Base-by-base conservation (phyloP, 2,329 filamentous ascomycete genomes). In the Colletotrichum chlorophyti region DNA sequence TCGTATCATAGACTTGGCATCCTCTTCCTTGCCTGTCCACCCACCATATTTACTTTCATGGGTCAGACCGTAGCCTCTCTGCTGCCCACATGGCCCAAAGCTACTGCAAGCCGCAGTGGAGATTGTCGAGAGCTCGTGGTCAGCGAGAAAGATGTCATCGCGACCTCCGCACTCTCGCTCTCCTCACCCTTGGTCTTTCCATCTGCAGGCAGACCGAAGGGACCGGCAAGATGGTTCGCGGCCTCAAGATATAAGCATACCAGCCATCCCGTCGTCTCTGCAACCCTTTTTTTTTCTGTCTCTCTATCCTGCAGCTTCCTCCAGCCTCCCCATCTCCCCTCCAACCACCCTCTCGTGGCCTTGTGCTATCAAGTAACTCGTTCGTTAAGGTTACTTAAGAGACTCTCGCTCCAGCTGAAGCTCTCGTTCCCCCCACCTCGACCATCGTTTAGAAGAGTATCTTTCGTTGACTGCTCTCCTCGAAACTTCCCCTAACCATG, bases 341-440 rank as follows among this genome's bases (percentile, higher is more conserved):
- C 51, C 61, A 62, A 60, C 54, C 61, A 53, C 47, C 40, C 23
- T 37, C 14, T 53, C 31, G 59, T 49, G 45, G 43, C 23, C 38
- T 26, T 35, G 34, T 35, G 34, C 29, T 37, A 19, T 49, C 35
- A 53, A 57, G 61, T 63, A 51, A 58, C 61, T 63, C 61, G 17
- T 46, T 63, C 61, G 60, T 49, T 62, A 60, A 63, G 61, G 59
- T 63, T 60, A 63, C 54, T 63, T 51, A 53, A 63, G 38, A 45
- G 54, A 52, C 55, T 47, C 51, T 63, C 60, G 60, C 52, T 60
- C 62, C 46, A 50, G 37, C 38, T 15, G 19, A 31, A 49, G 4
- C 42, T 17, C 47, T 60, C 41, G 38, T 27, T 47, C 48, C 29
- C 26, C 45, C 38, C 23, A 11, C n/a, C n/a, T n/a, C n/a, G n/a